phyloP scores from a whole-genome alignment of 1,284 basidiomycete genomes.

The Rhodotorula mucilaginosa region DNA sequence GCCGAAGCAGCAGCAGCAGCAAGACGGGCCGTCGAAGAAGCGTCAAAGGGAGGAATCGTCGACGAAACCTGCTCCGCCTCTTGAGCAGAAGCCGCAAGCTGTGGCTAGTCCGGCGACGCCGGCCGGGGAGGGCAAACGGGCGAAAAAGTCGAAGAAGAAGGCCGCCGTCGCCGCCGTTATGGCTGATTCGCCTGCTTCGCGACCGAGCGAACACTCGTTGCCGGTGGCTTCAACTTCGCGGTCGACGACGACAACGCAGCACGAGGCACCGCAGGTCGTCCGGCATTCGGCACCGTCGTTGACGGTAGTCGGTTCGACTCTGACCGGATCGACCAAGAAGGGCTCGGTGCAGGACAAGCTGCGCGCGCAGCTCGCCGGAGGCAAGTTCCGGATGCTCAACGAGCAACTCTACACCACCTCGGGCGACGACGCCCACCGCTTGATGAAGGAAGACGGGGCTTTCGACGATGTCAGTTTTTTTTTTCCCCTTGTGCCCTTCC shows the following conservation, averaged over 20 bases:
- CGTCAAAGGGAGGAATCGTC: conserved; percentile 10
- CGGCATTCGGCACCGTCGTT: conserved; percentile 1
- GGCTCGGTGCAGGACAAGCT: conserved; percentile 34
- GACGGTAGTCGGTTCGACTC: background rate
- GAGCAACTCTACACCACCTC: conserved; percentile 50
- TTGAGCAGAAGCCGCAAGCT: background rate
- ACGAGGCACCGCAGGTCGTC: background rate
- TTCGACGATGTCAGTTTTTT: conserved; percentile 67
- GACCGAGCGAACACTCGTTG: background rate
- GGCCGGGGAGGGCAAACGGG: background rate
- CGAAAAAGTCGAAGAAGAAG: conserved; percentile 4
- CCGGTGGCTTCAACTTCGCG: background rate
- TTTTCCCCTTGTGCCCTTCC: background rate
- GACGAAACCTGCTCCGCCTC: background rate
- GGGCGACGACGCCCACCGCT: conserved; percentile 66
- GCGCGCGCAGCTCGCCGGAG: conserved; percentile 44
- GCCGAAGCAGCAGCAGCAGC: background rate
- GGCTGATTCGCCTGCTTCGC: background rate
- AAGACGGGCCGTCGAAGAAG: conserved; percentile 14
- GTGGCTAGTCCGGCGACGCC: background rate
- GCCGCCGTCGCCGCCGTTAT: background rate
- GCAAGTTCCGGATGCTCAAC: conserved; percentile 45
- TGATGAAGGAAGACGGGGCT: conserved; percentile 75
- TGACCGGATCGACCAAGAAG: conserved; percentile 2
- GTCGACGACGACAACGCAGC: background rate